These are phyloP conservation scores for Zygoascus sp. DNA, from an alignment of 1,139 yeast species.

Conservation along the genomic window DNA sequence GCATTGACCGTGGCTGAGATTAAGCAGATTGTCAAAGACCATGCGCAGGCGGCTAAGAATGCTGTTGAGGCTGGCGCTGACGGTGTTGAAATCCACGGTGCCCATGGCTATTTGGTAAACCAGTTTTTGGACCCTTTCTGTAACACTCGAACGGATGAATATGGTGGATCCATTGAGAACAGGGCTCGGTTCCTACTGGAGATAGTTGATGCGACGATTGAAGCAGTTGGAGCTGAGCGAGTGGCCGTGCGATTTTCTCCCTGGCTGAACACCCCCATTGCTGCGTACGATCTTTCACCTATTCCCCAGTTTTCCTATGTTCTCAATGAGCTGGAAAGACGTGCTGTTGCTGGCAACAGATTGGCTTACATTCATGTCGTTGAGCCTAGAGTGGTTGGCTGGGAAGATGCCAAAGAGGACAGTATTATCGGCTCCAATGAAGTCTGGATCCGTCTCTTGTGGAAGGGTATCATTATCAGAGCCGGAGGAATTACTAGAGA, in stretches of 20 bases:
- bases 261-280: conserved; percentile 35
- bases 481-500: conserved; percentile 39
- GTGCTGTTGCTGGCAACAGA: conserved; percentile 27
- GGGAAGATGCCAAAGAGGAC: conserved; percentile 18
- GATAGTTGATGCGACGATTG: conserved; percentile 48
- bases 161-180: conserved; percentile 68
- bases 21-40: conserved; percentile 36
- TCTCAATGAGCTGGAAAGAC: conserved; percentile 29
- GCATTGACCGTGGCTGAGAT: conserved; percentile 44
- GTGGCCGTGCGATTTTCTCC: conserved; percentile 62
- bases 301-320: conserved; percentile 32
- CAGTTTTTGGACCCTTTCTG: conserved; percentile 46
- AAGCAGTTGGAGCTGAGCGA: conserved; percentile 49
- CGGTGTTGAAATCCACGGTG: conserved; percentile 63
- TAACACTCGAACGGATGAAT: conserved; percentile 62
- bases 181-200: conserved; percentile 56
- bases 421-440: conserved; percentile 12
- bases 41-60: conserved; percentile 42
- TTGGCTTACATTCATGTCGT: conserved; percentile 51
- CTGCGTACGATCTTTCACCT: conserved; percentile 31
- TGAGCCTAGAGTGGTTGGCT: conserved; percentile 40
- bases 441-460: conserved; percentile 26
- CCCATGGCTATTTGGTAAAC: conserved; percentile 59
- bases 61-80: conserved; percentile 59
- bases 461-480: conserved; percentile 40